These are phyloP conservation scores for Conringia planisiliqua DNA, from an alignment of 345 rosid species.

Conservation along the genomic window DNA sequence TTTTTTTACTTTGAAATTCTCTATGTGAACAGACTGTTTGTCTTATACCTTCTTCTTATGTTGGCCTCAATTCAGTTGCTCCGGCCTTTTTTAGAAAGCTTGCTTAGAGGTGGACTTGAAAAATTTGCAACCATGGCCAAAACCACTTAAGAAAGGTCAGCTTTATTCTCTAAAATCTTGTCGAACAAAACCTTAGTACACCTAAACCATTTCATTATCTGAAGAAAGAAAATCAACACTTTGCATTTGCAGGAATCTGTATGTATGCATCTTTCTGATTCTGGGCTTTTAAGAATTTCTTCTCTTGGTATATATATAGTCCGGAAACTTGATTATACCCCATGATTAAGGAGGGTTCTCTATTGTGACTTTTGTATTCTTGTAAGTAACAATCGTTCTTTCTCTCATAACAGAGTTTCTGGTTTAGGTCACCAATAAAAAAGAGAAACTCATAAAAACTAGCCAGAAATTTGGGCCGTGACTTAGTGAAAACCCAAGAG, in stretches of 20 bases:
- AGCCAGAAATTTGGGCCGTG: slow-evolving; percentile 2
- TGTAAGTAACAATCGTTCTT: neutral
- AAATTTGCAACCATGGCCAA: slow-evolving; percentile 50
- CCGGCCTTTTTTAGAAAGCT: slow-evolving; percentile 62
- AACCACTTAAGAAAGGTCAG: slow-evolving; percentile 22
- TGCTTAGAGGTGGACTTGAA: slow-evolving; percentile 64
- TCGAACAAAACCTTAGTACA: neutral
- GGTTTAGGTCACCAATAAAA: slow-evolving; percentile 18
- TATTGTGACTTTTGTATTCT: slow-evolving; percentile 9
- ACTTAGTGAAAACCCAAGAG: neutral
- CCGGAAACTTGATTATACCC: neutral
- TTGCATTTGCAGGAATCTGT: slow-evolving; percentile 27
- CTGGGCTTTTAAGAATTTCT: neutral
- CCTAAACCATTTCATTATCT: neutral
- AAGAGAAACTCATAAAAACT: neutral
- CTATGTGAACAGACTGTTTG: neutral
- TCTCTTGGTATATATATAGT: slow-evolving; percentile 1
- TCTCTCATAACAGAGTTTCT: neutral
- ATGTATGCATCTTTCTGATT: neutral
- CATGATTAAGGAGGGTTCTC: neutral
- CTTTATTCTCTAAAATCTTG: neutral
- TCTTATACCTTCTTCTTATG: neutral
- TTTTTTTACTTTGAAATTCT: neutral
- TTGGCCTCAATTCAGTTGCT: slow-evolving; percentile 46
- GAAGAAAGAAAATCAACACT: neutral